Evolutionary conservation across 129 eudicot species (phyloP), one percentile per base, ranked within the genome.

Genomic region (Ambrosia artemisiifolia): DNA sequence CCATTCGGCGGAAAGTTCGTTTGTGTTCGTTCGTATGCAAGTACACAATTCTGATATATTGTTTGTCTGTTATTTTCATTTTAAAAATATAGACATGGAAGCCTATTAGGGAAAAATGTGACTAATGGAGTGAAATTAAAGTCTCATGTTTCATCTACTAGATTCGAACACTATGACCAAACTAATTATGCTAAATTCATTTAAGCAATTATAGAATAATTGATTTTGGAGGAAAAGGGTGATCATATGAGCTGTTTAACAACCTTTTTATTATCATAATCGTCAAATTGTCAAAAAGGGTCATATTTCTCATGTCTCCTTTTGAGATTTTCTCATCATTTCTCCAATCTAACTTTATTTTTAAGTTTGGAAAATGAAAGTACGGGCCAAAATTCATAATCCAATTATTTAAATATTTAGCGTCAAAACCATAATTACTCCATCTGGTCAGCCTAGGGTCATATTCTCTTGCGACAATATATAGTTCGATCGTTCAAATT

Each of bases 181-280:
- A 56, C 17, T 43, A n/a, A n/a, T n/a, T 7, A 43, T 55, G 24
- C 8, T 55, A 54, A 54, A 17, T 43, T 75, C 79, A 75, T 66
- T 53, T n/a, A 13, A 40, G 35, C 43, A 75, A 75, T 75, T 67
- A 75, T 75, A 75, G 24, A 48, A 50, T 55, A 75, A 30, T 66
- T 75, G 79, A 75, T 66, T 65, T 75, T 55, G 56, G 59, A 54
- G 73, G 67, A 75, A 75, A 75, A 75, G 24, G 49, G 32, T 66
- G 67, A 67, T 75, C 67, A 65, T 40, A 43, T 75, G 73, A 75
- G 67, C 79, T 75, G 79, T 75, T 75, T 75, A 55, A 75, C 36
- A 67, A 55, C 66, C 67, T 43, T 75, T 60, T 66, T 65, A 51
- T 75, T 42, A 42, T 66, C 79, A 75, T 55, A 65, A 66, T 67